Base-by-base conservation (phyloP, 2,329 filamentous ascomycete species). In the Thermothelomyces thermophilus region DNA sequence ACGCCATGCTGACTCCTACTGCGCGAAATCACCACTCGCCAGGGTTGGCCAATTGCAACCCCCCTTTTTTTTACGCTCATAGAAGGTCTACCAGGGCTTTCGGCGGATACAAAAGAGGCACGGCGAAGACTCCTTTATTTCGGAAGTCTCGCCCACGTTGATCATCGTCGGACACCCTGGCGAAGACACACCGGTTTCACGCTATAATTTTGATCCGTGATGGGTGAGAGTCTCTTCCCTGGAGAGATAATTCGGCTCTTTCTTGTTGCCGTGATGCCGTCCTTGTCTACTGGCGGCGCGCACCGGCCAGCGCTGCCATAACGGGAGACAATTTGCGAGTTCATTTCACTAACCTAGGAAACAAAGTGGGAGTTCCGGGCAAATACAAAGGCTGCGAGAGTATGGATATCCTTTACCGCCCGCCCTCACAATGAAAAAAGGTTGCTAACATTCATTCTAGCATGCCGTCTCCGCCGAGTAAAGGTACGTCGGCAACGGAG, bases 321-420 rank as follows among this genome's bases (percentile, higher is more conserved):
- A 16, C 22, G 20, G 46, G 40, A 28, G 16, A 37, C 30, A 43
- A 33, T 8, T 33, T 48, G 31, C 40, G 40, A 37, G 33, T 8
- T 30, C 41, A 40, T 20, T 10, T 41, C 37, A 33, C 53, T 55
- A 36, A 55, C 45, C 26, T 6, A 24, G 16, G 31, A n/a, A n/a
- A 16, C n/a, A 20, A 35, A 53, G 79, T 82, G 56, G 79, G 79
- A 46, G 79, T 83, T 51, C 73, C 78, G 33, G 79, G 79, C 45
- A 82, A 82, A 64, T 83, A 77, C 63, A 82, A 82, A 64, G 79
- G 79, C 33, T 83, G 79, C 65, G 79, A 81, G 64, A 56, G 54
- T 56, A 52, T 10, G 54, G n/a, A n/a, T n/a, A n/a, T n/a, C n/a
- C n/a, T n/a, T 54, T 40, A 9, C 10, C 20, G 20, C n/a, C 9